Evolutionary conservation across 257 asterid species (phyloP), one percentile per base, ranked within the genome.

Genomic region (Nemophila menziesii): DNA sequence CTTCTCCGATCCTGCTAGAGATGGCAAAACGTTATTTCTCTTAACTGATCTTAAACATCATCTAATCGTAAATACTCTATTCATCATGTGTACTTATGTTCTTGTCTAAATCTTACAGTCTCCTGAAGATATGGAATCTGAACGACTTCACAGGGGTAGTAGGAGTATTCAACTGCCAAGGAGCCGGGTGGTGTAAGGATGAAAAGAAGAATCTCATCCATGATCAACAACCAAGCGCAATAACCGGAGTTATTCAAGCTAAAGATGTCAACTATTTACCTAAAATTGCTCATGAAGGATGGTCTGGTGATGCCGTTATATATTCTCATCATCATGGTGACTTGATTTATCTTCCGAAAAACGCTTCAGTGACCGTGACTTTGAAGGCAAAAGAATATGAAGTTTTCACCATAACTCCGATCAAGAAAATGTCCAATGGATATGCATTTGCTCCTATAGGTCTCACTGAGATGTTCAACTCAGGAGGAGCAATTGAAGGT

Each of bases 1-100:
- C 54, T 80, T 85, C 63, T 66, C 95, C 3, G 95, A 85, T 58
- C 93, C 95, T 21, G 84, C 93, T 16, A 75, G 95, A 75, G 95
- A 85, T 46, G 93, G 94, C n/a, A 81, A 55, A 56, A 81, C 78
- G 94, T n/a, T 66, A 51, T n/a, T n/a, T 21, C 7, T 12, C 6
- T 11, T 4, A 48, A 29, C 20, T n/a, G n/a, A 8, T 7, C 11
- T 7, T 11, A 6, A 54, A 33, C 33, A 15, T 42, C 16, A 23
- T 33, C 19, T 44, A 16, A n/a, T n/a, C n/a, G n/a, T n/a, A n/a
- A 20, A 41, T 17, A 20, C 46, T 38, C 20, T 38, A n/a, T n/a
- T n/a, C n/a, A n/a, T 15, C 13, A 24, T 47, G 15, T 43, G 11
- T 12, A 16, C 9, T 38, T 22, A 27, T 15, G 27, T 22, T n/a